phyloP scores from a whole-genome alignment of 306 rosid genomes.

The Clitoria ternatea region DNA sequence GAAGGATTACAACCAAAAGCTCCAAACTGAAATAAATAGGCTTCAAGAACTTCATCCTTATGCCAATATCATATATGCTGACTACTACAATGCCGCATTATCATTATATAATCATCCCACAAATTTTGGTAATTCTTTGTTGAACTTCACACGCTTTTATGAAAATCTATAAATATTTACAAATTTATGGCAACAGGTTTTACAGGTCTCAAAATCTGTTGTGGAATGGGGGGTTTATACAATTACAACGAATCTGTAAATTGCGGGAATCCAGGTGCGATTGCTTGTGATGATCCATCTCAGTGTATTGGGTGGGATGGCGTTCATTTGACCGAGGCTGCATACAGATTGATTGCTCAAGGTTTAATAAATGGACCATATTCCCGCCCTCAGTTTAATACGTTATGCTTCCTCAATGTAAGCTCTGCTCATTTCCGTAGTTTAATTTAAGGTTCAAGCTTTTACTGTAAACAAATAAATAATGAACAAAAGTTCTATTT shows the following conservation, averaged over 20 bases:
- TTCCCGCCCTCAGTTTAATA: constrained; percentile 17
- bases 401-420: neutral
- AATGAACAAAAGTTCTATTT: too few relatives aligned
- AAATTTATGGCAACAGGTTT: too few relatives aligned
- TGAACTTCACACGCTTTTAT: too few relatives aligned
- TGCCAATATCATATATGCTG: constrained; percentile 39
- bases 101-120: constrained; percentile 26
- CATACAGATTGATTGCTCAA: constrained; percentile 39
- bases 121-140: constrained; percentile 36
- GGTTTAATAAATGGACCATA: constrained; percentile 25
- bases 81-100: constrained; percentile 40
- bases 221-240: constrained; percentile 32
- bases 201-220: constrained; percentile 24
- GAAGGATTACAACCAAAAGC: constrained; percentile 38
- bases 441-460: too few relatives aligned
- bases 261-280: constrained; percentile 14
- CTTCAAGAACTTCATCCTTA: constrained; percentile 31
- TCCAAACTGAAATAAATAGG: constrained; percentile 24
- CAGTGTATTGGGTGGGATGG: constrained; percentile 50
- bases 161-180: too few relatives aligned
- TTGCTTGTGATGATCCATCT: constrained; percentile 44
- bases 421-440: too few relatives aligned
- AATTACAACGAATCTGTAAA: neutral
- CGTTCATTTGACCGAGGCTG: constrained; percentile 62
- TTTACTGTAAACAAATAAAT: too few relatives aligned